Percentiles rank a stretch among this genome's conserved stretches.
Evolutionary conservation across 2,329 filamentous ascomycete species (phyloP).

Genomic region (Paraphoma chrysanthemicola): DNA sequence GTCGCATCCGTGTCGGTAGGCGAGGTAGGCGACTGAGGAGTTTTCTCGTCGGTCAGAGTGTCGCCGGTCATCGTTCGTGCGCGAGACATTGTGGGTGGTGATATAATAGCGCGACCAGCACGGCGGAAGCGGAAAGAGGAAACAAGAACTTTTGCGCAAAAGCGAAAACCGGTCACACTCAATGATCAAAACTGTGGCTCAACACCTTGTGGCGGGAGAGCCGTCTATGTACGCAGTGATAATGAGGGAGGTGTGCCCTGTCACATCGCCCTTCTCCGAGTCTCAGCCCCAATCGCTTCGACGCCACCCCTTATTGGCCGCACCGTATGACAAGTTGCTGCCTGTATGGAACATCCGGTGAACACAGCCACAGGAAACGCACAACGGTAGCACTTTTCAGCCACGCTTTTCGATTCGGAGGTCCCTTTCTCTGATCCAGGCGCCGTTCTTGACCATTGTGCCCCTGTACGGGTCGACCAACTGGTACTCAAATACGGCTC

Average conservation of each 20-base stretch:
- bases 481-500: conserved; percentile 38
- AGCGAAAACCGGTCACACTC: conserved; percentile 14
- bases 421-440: conserved; percentile 39
- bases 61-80: conserved; percentile 41
- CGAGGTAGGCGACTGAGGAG: conserved; percentile 31
- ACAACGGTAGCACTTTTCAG: conserved; percentile 15
- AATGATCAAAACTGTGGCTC: conserved; percentile 31
- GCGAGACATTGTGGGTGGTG: conserved; percentile 30
- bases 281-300: conserved; percentile 21
- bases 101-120: background rate
- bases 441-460: conserved; percentile 26
- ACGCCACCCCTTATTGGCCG: conserved; percentile 29
- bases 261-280: conserved; percentile 12
- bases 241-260: background rate
- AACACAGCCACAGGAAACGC: conserved; percentile 31
- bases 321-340: conserved; percentile 16
- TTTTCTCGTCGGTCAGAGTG: conserved; percentile 33
- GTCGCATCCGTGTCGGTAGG: conserved; percentile 39
- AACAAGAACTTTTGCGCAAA: conserved; percentile 8
- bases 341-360: conserved; percentile 16
- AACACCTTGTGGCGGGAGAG: conserved; percentile 32
- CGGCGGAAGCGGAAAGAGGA: conserved; percentile 4
- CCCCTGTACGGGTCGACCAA: conserved; percentile 20
- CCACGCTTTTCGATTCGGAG: conserved; percentile 11
- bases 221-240: conserved; percentile 30